Evolutionary conservation across 495 filamentous ascomycete genomes (phyloP), one percentile per base, ranked within the genome.

Genomic region (Thermothielavioides terrestris): DNA sequence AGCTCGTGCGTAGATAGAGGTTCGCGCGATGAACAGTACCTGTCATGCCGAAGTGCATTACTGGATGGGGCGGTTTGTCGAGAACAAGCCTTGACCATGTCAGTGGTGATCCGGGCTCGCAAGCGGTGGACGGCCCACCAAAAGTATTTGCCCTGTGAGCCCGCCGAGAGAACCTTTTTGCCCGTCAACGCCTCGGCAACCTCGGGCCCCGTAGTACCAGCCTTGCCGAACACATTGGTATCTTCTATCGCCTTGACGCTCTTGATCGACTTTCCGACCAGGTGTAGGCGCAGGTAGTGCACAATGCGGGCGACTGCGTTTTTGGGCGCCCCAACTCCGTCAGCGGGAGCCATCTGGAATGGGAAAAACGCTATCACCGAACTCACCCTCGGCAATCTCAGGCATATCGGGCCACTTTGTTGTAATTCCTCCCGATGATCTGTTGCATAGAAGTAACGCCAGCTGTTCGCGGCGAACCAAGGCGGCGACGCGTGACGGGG

Each of bases 111-210:
- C 8, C n/a, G 14, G 30, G 9, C 14, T 27, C 3, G n/a, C 6
- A 14, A 27, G 10, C 0, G 7, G 11, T 15, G 10, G 21, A 26
- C 4, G 4, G 53, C 66, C 22, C 53, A 78, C 85, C 92, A 98
- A 63, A 97, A 95, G 60, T 96, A 96, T 77, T 97, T 98, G 17
- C 91, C 91, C 63, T 95, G 91, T 50, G 84, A 86, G 0, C 81
- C 81, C 3, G 86, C 84, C 48, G 80, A 81, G 7, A 82, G 54
- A 4, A 95, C 71, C 53, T 81, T 89, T 65, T 88, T 91, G 3
- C 88, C 89, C 8, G 75, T 76, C 62, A 96, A 68, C 3, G 83
- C 81, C 31, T 77, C 74, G 46, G 84, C 71, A 58, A 98, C 86
- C 31, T 82, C 81, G 0, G 76, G 60, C 0, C 81, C 85, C 25